Base-by-base conservation (phyloP, 2,329 filamentous ascomycete species). In the Diaporthe sp. region DNA sequence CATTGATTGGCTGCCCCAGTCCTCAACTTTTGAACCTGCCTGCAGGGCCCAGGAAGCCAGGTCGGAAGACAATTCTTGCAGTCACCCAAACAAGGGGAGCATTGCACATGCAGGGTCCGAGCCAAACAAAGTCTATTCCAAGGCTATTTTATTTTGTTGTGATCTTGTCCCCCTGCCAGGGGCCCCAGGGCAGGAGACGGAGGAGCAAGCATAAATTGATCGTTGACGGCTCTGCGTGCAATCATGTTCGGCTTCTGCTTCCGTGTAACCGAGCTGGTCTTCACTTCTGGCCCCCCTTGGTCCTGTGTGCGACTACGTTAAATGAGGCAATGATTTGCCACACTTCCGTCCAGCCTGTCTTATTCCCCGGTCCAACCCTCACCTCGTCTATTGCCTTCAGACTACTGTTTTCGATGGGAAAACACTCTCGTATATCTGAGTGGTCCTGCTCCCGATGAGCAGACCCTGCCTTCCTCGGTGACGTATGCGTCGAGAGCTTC, bases 271-370 rank as follows among this genome's bases (percentile, higher is more conserved):
- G 65, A 55, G 49, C 65, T 55, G 49, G 65, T 42, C 49, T 15
- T 70, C 34, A 68, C 34, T 70, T 42, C 49, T 42, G 65, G 42
- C 61, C 61, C 61, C 61, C 61, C 61, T 49, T 67, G 61, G 61
- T 55, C 49, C 49, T 70, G 65, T 70, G 65, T 70, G 65, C 25
- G 65, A 70, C 65, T 39, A 22, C 15, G 49, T 51, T 70, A 70
- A 55, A 70, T 55, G 65, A 70, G 65, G 65, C 34, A 70, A 70
- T 70, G 65, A 70, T 70, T 70, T 70, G 49, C 65, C 65, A 70
- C 62, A 37, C 61, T 34, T 12, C n/a, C 28, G 19, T 51, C 61
- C 61, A 65, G 61, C 42, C 39, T 65, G 31, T 39, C 57, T 60
- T 37, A 7, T 39, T 39, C 57, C 57, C 57, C 34, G 13, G 57